Evolutionary conservation across 176 grass and related monocot genomes (phyloP).

Genomic region (Lolium perenne): DNA sequence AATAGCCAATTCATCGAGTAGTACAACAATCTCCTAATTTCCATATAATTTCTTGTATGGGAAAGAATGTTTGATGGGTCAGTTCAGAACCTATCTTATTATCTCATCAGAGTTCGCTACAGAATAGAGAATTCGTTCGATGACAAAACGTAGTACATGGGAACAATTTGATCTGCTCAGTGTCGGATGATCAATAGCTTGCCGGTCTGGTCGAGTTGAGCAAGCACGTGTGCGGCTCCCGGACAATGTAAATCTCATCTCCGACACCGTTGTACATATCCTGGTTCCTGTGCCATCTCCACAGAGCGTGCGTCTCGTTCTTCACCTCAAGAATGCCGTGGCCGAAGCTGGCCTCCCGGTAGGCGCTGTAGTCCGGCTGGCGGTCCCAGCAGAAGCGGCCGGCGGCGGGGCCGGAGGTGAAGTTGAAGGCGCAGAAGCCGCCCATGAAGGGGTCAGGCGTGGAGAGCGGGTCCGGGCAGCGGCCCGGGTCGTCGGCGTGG

Average conservation of each 20-base stretch:
- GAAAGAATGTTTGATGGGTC: too few relatives aligned
- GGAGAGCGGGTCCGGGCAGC: constrained; percentile 60
- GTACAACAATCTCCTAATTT: too few relatives aligned
- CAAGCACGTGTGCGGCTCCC: constrained; percentile 63
- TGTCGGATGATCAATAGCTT: background rate
- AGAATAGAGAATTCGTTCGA: background rate
- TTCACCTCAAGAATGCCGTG: constrained; percentile 89
- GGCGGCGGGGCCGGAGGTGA: constrained; percentile 65
- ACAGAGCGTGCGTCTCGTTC: constrained; percentile 87
- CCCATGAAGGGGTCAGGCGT: constrained; percentile 23
- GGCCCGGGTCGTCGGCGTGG: constrained; percentile 67
- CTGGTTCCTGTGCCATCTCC: constrained; percentile 89
- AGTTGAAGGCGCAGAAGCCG: constrained; percentile 59
- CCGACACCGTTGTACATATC: constrained; percentile 53
- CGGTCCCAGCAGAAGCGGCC: constrained; percentile 86
- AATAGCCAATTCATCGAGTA: too few relatives aligned
- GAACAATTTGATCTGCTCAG: background rate
- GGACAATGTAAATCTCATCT: constrained; percentile 79
- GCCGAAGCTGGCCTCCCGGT: constrained; percentile 70
- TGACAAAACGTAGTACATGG: background rate
- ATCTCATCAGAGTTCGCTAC: background rate
- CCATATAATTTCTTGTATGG: too few relatives aligned
- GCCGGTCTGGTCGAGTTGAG: constrained; percentile 13
- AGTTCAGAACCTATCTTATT: background rate
- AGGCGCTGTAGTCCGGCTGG: constrained; percentile 24